A percentile compares a stretch with the other conserved stretches of the same genome.
These are phyloP conservation scores for Lanmaoa rubissima DNA, from an alignment of 768 basidiomycete genomes.

Conservation along the genomic window DNA sequence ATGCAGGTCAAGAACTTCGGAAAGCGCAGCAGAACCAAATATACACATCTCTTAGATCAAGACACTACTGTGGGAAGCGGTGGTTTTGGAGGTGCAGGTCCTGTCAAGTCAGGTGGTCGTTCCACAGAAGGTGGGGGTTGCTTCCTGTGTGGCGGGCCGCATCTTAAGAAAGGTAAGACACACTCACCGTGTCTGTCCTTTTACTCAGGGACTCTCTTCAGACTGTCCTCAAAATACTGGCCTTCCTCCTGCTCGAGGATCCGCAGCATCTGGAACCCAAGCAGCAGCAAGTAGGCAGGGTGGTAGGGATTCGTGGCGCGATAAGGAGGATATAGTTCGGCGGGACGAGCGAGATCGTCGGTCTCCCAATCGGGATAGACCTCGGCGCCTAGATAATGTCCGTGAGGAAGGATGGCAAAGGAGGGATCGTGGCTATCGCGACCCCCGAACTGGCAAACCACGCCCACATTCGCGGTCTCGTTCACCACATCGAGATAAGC, in stretches of 20 bases:
- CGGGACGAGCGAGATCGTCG: constrained; percentile 23
- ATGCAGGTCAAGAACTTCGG: constrained; percentile 98
- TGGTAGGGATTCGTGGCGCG: constrained; percentile 38
- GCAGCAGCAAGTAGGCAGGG: constrained; percentile 35
- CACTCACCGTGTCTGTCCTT: background rate
- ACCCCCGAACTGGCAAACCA: constrained; percentile 18
- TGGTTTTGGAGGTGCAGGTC: constrained; percentile 61
- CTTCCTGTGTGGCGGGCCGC: constrained; percentile 92
- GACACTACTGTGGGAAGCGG: constrained; percentile 72
- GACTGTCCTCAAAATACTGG: constrained; percentile 54
- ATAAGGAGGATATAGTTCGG: constrained; percentile 20
- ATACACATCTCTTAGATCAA: constrained; percentile 93
- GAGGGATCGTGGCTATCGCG: constrained; percentile 17
- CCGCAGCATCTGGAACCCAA: constrained; percentile 35
- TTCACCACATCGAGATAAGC: constrained; percentile 31
- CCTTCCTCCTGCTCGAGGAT: constrained; percentile 29
- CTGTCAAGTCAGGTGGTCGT: constrained; percentile 55
- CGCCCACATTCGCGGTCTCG: constrained; percentile 34
- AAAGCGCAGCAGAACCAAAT: constrained; percentile 89
- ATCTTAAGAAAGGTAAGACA: constrained; percentile 79
- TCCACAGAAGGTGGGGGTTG: constrained; percentile 67
- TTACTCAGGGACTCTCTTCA: constrained; percentile 18
- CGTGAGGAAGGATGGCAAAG: constrained; percentile 19
- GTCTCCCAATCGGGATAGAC: constrained; percentile 23
- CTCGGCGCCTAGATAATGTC: constrained; percentile 23